Percentiles rank a stretch among this genome's conserved stretches.
Conservation (phyloP, 2,329 filamentous ascomycete genomes). For the Phialemoniopsis sp. region DNA sequence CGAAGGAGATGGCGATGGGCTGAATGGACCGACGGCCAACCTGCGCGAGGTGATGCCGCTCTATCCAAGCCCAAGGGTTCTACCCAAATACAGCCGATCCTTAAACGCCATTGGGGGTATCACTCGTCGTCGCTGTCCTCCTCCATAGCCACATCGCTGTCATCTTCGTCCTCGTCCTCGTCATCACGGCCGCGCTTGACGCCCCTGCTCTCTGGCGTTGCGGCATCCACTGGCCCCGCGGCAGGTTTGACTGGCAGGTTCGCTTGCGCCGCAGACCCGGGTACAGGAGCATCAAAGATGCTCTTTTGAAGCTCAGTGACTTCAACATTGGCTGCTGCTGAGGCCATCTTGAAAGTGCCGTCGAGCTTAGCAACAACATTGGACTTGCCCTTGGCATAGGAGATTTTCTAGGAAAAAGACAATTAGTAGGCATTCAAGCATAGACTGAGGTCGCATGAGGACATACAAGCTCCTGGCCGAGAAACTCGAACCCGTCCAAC, state of each 20-base stretch:
- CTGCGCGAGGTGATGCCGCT: constrained; percentile 3
- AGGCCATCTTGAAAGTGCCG: constrained; percentile 73
- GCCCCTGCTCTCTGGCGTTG: constrained; percentile 51
- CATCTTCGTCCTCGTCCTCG: constrained; percentile 59
- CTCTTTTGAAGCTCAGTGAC: constrained; percentile 74
- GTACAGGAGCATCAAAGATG: constrained; percentile 68
- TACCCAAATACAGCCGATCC: background rate
- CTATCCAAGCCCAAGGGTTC: background rate
- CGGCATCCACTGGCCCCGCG: constrained; percentile 31
- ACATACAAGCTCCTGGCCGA: constrained; percentile 79
- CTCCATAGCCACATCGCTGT: constrained; percentile 60
- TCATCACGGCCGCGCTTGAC: constrained; percentile 71
- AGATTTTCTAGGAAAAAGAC: constrained; percentile 66
- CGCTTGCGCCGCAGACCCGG: constrained; percentile 37
- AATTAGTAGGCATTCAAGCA: background rate
- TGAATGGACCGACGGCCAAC: constrained; percentile 15
- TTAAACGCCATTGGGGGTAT: constrained; percentile 10
- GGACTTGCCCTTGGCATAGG: constrained; percentile 87
- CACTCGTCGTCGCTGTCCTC: constrained; percentile 71
- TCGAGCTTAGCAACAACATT: constrained; percentile 87
- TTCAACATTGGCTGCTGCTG: constrained; percentile 49
- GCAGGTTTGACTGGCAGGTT: constrained; percentile 43
- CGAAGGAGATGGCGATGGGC: constrained; percentile 58
- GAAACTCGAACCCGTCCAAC: constrained; percentile 79
- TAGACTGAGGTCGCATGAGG: background rate